Base-by-base conservation (phyloP, 192 early-diverging fungal species). In the Phlyctochytrium arcticum region DNA sequence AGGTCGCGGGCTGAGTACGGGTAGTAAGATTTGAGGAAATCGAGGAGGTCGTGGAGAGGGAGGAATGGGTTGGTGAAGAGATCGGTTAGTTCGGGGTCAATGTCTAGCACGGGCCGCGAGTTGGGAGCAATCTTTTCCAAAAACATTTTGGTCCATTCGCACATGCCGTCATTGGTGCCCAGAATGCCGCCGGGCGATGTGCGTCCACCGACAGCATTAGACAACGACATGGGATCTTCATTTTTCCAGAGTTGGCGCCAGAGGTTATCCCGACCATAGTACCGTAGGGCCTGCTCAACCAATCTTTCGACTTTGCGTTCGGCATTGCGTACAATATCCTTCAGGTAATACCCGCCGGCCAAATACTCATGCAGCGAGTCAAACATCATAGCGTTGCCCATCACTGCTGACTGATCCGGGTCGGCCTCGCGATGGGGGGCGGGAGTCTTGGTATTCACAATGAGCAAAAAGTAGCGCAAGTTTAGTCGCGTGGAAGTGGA, bases 121-220 rank as follows among this genome's bases (percentile, higher is more conserved):
- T 72, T 76, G 10, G 74, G 69, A 27, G 29, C 67, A 30, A 80
- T 80, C 55, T 80, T 80, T 69, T 80, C 81, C 17, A 83, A 58
- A 61, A 83, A 80, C 56, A 83, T 37, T 33, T 70, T 73, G 8
- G 76, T 69, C 81, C 81, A 83, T 61, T 80, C 78, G 23, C 60
- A 57, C 5, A 59, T 65, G n/a, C 67, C 70, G 42, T 75, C 70
- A 36, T 63, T 57, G 6, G 54, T 55, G n/a, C n/a, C n/a, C 58
- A 48, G 26, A 33, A 9, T 19, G 19, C 29, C 24, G 21, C 39
- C 36, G 7, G 19, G 42, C 2, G 35, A 23, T 36, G 10, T 9
- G n/a, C 36, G 21, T 9, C 34, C 33, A n/a, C n/a, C n/a, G n/a
- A n/a, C n/a, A 6, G 21, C 31, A 15, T 42, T 32, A 0, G 57